Evolutionary conservation across 306 rosid species (phyloP), one percentile per base, ranked within the genome.

Genomic region (Cucumis cinereus): DNA sequence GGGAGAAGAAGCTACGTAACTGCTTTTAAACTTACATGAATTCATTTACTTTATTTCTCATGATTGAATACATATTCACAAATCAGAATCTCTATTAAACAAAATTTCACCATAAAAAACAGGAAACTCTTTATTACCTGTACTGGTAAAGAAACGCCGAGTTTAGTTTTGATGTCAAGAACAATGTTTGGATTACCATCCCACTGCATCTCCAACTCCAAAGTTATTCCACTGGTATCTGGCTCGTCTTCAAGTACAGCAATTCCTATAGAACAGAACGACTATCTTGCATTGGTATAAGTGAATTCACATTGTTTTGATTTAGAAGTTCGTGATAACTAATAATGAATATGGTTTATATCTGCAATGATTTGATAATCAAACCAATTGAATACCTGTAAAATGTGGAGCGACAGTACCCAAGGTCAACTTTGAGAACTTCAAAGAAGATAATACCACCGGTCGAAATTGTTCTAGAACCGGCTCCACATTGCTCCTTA

Each of bases 161-260:
- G 75, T 78, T 63, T 77, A 66, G 98, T 94, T 82, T 89, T 94
- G 24, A 94, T 87, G 76, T 85, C 97, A 79, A 94, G 91, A 56
- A 88, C 81, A 67, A 94, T 85, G 75, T 86, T 82, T 23, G 96
- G 98, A 75, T 90, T 84, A 56, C 98, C 98, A 84, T 94, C 98
- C 98, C 98, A 94, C 58, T 94, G 93, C 86, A 94, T 81, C 82
- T 94, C 98, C 77, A 94, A 75, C 87, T 94, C 97, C 86, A 94
- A 75, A 17, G 96, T 91, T 45, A 91, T 80, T 77, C 90, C 94
- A 13, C 50, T 79, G 77, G 77, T 9, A 40, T 82, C 89, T 78
- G 90, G 81, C 69, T 88, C 87, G 53, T 77, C 88, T 78, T 94
- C 98, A 76, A 90, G 58, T 35, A 91, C 83, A 38, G 88, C 33